Evolutionary conservation across 768 basidiomycete genomes (phyloP).

Genomic region (Guyanaporus albipodus): DNA sequence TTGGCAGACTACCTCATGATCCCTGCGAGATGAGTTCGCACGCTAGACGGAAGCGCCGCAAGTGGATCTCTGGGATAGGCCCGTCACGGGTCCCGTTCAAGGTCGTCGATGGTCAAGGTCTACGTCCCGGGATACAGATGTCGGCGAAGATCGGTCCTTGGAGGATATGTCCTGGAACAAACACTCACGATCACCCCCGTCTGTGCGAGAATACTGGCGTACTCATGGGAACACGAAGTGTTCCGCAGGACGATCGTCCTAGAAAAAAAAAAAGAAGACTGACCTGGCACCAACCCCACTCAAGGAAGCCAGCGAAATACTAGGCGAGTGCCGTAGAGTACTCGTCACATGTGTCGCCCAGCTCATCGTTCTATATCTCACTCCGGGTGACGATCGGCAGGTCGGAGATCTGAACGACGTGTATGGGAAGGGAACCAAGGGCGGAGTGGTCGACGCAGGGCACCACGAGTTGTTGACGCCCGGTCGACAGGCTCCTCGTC

Average conservation of each 20-base stretch:
- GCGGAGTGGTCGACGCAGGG: conserved; percentile 4
- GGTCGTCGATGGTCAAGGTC: conserved; percentile 13
- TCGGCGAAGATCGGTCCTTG: conserved; percentile 8
- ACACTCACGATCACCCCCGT: conserved; percentile 8
- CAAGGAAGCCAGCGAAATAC: conserved; percentile 8
- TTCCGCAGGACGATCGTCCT: too few relatives aligned
- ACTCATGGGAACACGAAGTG: background rate
- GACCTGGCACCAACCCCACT: conserved; percentile 6
- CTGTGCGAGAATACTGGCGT: conserved; percentile 9
- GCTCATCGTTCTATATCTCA: conserved; percentile 5
- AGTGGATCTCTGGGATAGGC: background rate
- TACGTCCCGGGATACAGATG: conserved; percentile 12
- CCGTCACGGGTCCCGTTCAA: conserved; percentile 5
- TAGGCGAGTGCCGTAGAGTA: conserved; percentile 1
- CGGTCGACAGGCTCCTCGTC: background rate
- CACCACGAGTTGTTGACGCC: conserved; percentile 5
- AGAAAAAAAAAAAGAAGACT: background rate
- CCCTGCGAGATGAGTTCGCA: conserved; percentile 4
- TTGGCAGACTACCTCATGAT: conserved; percentile 10
- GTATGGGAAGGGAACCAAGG: conserved; percentile 7
- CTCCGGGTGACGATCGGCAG: conserved; percentile 5
- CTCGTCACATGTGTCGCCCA: background rate
- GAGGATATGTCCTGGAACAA: conserved; percentile 3
- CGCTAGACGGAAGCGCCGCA: background rate
- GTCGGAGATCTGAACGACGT: conserved; percentile 2